Conservation (phyloP, 176 grass and related monocot species). For the Avena sativa region DNA sequence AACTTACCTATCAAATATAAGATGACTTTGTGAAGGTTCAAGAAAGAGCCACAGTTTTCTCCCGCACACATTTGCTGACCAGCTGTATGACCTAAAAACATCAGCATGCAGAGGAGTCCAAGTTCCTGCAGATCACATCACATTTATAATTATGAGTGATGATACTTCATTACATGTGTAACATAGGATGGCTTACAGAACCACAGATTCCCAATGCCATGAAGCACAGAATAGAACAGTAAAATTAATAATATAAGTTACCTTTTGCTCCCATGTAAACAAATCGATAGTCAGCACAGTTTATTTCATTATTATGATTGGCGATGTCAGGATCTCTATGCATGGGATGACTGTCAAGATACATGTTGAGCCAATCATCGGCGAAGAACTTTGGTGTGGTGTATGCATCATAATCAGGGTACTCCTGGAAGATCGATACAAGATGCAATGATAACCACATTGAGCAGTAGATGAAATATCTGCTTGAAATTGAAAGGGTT, state of each 20-base stretch:
- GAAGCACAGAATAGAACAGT: background rate
- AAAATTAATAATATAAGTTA: constrained; percentile 41
- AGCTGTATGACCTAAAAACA: constrained; percentile 97
- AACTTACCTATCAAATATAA: constrained; percentile 82
- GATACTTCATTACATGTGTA: constrained; percentile 24
- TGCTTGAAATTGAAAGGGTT: constrained; percentile 1
- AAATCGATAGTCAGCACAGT: constrained; percentile 97
- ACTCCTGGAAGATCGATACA: constrained; percentile 68
- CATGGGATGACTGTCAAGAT: constrained; percentile 88
- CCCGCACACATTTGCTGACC: constrained; percentile 97
- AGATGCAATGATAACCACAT: constrained; percentile 26
- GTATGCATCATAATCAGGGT: constrained; percentile 88
- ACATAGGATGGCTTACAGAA: constrained; percentile 15
- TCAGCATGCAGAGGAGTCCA: constrained; percentile 98
- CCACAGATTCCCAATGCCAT: constrained; percentile 19
- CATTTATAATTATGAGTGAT: constrained; percentile 7
- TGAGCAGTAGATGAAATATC: constrained; percentile 20
- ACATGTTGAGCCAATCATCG: constrained; percentile 96
- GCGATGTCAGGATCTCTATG: constrained; percentile 90
- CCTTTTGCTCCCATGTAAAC: constrained; percentile 96
- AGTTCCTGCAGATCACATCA: constrained; percentile 64
- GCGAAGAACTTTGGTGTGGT: constrained; percentile 74
- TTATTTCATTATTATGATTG: constrained; percentile 87
- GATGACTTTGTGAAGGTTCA: constrained; percentile 71
- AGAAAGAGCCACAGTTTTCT: constrained; percentile 90